A percentile compares a stretch with the other conserved stretches of the same genome.
These are phyloP conservation scores for Hordeum pubiflorum DNA, from an alignment of 202 grass and related monocot genomes.

Conservation along the genomic window DNA sequence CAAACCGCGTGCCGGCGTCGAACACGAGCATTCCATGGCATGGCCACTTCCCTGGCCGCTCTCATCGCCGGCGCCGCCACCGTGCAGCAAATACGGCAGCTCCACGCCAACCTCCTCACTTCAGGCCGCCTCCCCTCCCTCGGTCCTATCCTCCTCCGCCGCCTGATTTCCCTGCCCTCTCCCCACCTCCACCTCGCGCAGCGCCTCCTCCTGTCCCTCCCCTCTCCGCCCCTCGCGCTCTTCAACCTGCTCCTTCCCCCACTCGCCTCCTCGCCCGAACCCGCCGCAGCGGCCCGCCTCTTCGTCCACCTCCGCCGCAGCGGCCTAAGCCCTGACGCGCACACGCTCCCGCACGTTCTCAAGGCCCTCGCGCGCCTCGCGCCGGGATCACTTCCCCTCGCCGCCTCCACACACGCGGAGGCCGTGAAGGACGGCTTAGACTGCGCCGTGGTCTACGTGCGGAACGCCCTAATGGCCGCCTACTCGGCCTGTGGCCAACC, in stretches of 20 bases:
- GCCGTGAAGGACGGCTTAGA: constrained; percentile 26
- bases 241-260: constrained; percentile 38
- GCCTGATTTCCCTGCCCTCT: constrained; percentile 24
- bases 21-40: background rate
- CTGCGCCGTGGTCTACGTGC: constrained; percentile 34
- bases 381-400: constrained; percentile 23
- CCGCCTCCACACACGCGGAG: constrained; percentile 48
- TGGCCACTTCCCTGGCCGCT: constrained; percentile 15
- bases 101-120: constrained; percentile 32
- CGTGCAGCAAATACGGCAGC: constrained; percentile 6
- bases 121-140: constrained; percentile 19
- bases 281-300: constrained; percentile 21
- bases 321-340: constrained; percentile 32
- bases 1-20: too few relatives aligned
- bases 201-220: constrained; percentile 33
- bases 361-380: constrained; percentile 35
- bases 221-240: constrained; percentile 31
- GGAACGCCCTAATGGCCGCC: constrained; percentile 40
- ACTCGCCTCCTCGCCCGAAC: constrained; percentile 38
- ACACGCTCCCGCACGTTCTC: constrained; percentile 50
- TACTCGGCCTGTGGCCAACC: constrained; percentile 22
- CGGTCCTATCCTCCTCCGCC: constrained; percentile 31
- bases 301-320: constrained; percentile 7
- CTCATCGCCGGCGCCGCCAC: constrained; percentile 23
- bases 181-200: constrained; percentile 17